phyloP scores from a whole-genome alignment of 1,284 basidiomycete species.

The Vanrija humicola region DNA sequence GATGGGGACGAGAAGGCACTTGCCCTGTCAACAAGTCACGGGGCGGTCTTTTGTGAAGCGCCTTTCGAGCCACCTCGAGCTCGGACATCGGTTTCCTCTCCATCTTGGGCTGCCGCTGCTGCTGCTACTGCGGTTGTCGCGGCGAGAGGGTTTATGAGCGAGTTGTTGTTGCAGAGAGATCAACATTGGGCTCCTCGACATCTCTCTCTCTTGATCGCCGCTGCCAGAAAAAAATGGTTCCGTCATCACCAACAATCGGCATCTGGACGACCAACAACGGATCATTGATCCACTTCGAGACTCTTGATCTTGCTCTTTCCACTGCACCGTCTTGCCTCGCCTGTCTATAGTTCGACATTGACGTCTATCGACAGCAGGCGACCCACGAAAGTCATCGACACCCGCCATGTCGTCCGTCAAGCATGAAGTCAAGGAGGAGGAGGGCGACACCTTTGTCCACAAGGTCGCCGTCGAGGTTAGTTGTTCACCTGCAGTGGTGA shows the following conservation, averaged over 20 bases:
- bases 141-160: neutral
- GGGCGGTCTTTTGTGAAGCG: slow-evolving; percentile 12
- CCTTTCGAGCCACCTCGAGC: slow-evolving; percentile 22
- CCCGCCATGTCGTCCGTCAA: neutral
- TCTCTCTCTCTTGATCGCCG: too few species aligned
- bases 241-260: neutral
- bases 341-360: too few species aligned
- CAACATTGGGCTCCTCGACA: too few species aligned
- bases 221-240: slow-evolving; percentile 3
- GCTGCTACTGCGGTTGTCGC: neutral
- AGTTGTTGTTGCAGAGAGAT: too few species aligned
- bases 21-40: too few species aligned
- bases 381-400: too few species aligned
- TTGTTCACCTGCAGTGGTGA: neutral
- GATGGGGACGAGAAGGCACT: too few species aligned
- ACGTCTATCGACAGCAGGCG: too few species aligned
- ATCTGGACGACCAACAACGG: too few species aligned
- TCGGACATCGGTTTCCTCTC: neutral
- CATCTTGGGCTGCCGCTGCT: neutral
- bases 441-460: slow-evolving; percentile 61
- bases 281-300: too few species aligned
- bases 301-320: too few species aligned
- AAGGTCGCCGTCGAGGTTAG: slow-evolving; percentile 62
- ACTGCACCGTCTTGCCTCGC: too few species aligned
- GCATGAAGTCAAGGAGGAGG: neutral